These are phyloP conservation scores for Pseudohalonectria lignicola DNA, from an alignment of 2,329 filamentous ascomycete genomes.

Conservation along the genomic window DNA sequence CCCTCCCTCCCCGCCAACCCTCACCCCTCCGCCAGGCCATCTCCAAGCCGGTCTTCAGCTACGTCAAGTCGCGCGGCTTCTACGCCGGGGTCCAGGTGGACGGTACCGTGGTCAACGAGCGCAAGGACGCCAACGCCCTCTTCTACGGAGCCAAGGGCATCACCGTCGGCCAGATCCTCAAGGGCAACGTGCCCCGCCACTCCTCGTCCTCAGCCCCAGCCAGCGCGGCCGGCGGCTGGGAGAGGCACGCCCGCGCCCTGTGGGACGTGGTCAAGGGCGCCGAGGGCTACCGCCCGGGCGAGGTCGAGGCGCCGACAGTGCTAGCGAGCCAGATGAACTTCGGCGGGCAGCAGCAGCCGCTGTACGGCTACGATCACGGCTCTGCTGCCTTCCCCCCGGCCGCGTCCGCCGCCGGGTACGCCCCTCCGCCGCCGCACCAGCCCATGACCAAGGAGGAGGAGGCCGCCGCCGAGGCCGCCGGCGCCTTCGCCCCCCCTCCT, in stretches of 20 bases:
- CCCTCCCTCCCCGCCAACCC: too few species aligned
- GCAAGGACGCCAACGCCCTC: slow-evolving; percentile 76
- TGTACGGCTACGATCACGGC: too few species aligned
- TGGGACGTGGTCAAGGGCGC: slow-evolving; percentile 23
- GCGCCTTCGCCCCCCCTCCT: too few species aligned
- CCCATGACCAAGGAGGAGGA: too few species aligned
- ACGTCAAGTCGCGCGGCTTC: slow-evolving; percentile 81
- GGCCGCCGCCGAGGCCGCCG: too few species aligned
- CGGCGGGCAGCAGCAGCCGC: too few species aligned
- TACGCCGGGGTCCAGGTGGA: slow-evolving; percentile 83
- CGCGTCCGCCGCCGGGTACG: too few species aligned
- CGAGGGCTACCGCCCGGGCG: slow-evolving; percentile 16
- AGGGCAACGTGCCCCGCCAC: slow-evolving; percentile 24
- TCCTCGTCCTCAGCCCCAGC: too few species aligned
- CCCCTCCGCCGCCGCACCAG: too few species aligned
- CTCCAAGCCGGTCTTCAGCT: slow-evolving; percentile 42
- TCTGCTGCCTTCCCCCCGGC: too few species aligned
- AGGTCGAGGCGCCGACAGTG: slow-evolving; percentile 2
- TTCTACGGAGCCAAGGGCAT: slow-evolving; percentile 61
- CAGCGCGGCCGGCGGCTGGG: slow-evolving; percentile 17
- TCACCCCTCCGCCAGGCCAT: slow-evolving; percentile 16
- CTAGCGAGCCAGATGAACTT: slow-evolving; percentile 7
- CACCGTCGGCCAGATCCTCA: slow-evolving; percentile 33
- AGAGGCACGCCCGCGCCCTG: slow-evolving; percentile 17
- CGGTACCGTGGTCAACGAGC: slow-evolving; percentile 76